Percentiles rank a stretch among this genome's conserved stretches.
Conservation (phyloP, 2,329 filamentous ascomycete genomes). For the Hypomyces perniciosus region DNA sequence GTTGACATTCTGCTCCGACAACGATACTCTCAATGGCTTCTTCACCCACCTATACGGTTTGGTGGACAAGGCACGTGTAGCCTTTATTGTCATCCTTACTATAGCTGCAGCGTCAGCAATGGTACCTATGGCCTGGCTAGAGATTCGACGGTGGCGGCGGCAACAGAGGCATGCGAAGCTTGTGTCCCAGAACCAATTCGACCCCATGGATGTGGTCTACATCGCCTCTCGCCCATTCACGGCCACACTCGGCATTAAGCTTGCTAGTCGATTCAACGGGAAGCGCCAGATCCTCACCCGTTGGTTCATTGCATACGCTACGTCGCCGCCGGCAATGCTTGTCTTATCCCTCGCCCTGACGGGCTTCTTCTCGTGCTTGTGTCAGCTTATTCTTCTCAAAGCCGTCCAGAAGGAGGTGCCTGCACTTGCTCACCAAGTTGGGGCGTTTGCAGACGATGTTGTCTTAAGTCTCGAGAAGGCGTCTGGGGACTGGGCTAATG, state of each 20-base stretch:
- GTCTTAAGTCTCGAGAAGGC: slow-evolving; percentile 65
- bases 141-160: slow-evolving; percentile 69
- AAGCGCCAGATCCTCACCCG: slow-evolving; percentile 66
- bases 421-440: slow-evolving; percentile 65
- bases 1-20: slow-evolving; percentile 82
- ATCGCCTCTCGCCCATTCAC: slow-evolving; percentile 78
- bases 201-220: slow-evolving; percentile 84
- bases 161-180: slow-evolving; percentile 65
- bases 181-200: slow-evolving; percentile 59
- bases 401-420: slow-evolving; percentile 71
- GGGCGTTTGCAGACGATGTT: slow-evolving; percentile 72
- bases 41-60: slow-evolving; percentile 67
- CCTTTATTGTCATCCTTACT: slow-evolving; percentile 70
- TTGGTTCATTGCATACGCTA: slow-evolving; percentile 85
- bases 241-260: slow-evolving; percentile 62
- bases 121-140: slow-evolving; percentile 71
- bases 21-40: slow-evolving; percentile 75
- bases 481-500: slow-evolving; percentile 68
- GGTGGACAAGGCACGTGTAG: slow-evolving; percentile 61
- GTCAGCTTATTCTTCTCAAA: slow-evolving; percentile 72
- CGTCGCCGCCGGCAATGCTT: slow-evolving; percentile 77
- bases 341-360: slow-evolving; percentile 76
- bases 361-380: slow-evolving; percentile 75
- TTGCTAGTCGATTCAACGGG: slow-evolving; percentile 59
- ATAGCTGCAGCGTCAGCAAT: slow-evolving; percentile 67